These are phyloP conservation scores for Cubamyces lactineus DNA, from an alignment of 768 basidiomycete genomes.

Conservation along the genomic window DNA sequence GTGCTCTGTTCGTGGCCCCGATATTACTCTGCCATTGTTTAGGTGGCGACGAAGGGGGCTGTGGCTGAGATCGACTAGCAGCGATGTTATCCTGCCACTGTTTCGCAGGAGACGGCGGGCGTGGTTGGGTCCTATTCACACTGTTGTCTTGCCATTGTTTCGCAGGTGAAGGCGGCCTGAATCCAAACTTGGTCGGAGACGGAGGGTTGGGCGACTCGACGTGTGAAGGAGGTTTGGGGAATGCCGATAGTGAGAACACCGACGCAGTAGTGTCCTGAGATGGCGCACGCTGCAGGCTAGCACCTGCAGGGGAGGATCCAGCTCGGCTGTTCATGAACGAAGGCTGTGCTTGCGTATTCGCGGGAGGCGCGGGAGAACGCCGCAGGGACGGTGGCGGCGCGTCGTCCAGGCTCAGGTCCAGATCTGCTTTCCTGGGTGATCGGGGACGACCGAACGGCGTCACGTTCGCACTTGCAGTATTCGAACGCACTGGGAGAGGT, in stretches of 20 bases:
- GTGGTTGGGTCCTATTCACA: background rate
- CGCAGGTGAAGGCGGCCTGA: constrained; percentile 11
- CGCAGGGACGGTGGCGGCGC: constrained; percentile 47
- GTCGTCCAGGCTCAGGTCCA: constrained; percentile 44
- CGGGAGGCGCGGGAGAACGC: constrained; percentile 38
- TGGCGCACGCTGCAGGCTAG: constrained; percentile 7
- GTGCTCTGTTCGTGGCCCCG: background rate
- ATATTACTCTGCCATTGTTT: background rate
- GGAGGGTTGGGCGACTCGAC: constrained; percentile 21
- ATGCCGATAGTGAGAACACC: constrained; percentile 29
- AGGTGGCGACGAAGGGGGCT: background rate
- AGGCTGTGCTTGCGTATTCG: background rate
- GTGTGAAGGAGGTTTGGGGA: constrained; percentile 30
- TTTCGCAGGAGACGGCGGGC: no score
- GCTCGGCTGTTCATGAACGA: background rate
- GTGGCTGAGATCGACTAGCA: background rate
- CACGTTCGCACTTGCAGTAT: constrained; percentile 1
- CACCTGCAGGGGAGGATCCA: constrained; percentile 1
- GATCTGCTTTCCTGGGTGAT: constrained; percentile 17
- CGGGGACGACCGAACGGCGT: constrained; percentile 11
- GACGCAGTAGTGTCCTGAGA: constrained; percentile 19
- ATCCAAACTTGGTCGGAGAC: constrained; percentile 12
- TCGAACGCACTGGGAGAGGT: constrained; percentile 13
- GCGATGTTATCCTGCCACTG: background rate
- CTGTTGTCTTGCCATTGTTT: background rate